Base-by-base conservation (phyloP, 2,329 filamentous ascomycete species). In the Parastagonospora nodorum region DNA sequence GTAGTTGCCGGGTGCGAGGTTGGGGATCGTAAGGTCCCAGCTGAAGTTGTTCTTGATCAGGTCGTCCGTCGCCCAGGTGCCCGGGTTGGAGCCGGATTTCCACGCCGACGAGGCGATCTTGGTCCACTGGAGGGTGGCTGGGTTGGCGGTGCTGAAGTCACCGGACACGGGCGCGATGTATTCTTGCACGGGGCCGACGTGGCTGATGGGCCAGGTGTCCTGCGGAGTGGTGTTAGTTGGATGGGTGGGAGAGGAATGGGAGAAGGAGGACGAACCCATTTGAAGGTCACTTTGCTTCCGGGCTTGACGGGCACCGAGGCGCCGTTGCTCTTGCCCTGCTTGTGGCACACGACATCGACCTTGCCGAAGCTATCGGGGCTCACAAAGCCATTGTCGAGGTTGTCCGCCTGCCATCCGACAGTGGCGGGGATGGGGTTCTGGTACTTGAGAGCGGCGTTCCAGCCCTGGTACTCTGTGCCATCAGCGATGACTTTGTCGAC, bases 1-100 rank as follows among this genome's bases (percentile, higher is more conserved):
- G 55, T 84, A 84, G 54, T 78, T 74, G 1, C 81, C 81, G 0
- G 77, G 57, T 2, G 60, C 67, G 38, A 82, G 68, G 15, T 74
- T 66, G 11, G 80, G 80, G 37, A 82, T 73, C 5, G 70, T 75
- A 12, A 78, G 67, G 27, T 53, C 76, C 73, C 53, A 71, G 14
- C 78, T 77, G 15, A 75, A 75, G 47, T 83, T 78, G 68, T 81
- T 75, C 35, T 63, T 65, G 45, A 74, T 58, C 6, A 74, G 53
- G 19, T 64, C 58, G 49, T 74, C 71, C 3, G 69, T 71, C 2
- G 61, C 72, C 73, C 72, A 75, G 14, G 51, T 59, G 8, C 67
- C 68, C 2, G 66, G 65, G 51, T 63, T 54, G 44, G 28, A 58
- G 38, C 68, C 67, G 10, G 50, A 53, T 44, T 63, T 57, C 56